Percentiles rank a stretch among this genome's conserved stretches.
These are phyloP conservation scores for Verticillium nonalfalfae DNA, from an alignment of 2,329 filamentous ascomycete species.

Conservation along the genomic window DNA sequence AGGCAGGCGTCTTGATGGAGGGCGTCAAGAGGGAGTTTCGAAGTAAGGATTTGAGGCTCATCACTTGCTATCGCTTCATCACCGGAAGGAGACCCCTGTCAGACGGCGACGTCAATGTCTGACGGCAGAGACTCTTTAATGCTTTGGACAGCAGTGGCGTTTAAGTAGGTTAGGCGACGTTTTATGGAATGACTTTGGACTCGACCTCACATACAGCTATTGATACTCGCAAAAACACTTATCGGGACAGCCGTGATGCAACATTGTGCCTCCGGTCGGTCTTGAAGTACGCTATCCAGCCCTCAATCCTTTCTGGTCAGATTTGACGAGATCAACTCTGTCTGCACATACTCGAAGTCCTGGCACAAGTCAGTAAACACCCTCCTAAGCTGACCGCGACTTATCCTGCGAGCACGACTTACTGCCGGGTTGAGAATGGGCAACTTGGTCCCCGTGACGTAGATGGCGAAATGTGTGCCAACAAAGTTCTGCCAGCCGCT, in stretches of 20 bases:
- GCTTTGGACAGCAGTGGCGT: not conserved
- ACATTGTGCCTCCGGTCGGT: no score
- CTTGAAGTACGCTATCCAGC: not conserved
- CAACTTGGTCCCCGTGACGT: conserved; percentile 6
- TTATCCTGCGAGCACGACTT: not conserved
- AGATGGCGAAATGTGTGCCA: conserved; percentile 10
- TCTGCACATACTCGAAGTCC: conserved; percentile 10
- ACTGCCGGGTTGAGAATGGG: conserved; percentile 8
- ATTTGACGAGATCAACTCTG: not conserved
- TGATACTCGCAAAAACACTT: not conserved
- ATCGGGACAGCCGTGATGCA: no score
- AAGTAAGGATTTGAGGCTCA: conserved; percentile 23
- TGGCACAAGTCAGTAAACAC: not conserved
- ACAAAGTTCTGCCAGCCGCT: conserved; percentile 12
- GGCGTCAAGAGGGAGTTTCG: conserved; percentile 32
- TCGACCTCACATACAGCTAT: not conserved
- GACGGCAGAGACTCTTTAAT: not conserved
- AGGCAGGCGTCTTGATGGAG: conserved; percentile 31
- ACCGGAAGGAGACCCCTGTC: conserved; percentile 17
- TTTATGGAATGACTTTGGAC: not conserved
- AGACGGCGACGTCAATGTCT: not conserved
- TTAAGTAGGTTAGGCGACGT: not conserved
- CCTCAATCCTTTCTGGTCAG: not conserved
- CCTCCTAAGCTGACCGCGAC: no score
- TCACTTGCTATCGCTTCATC: conserved; percentile 27